These are phyloP conservation scores for Aureobasidium sp. DNA, from an alignment of 2,329 filamentous ascomycete species.

Conservation along the genomic window DNA sequence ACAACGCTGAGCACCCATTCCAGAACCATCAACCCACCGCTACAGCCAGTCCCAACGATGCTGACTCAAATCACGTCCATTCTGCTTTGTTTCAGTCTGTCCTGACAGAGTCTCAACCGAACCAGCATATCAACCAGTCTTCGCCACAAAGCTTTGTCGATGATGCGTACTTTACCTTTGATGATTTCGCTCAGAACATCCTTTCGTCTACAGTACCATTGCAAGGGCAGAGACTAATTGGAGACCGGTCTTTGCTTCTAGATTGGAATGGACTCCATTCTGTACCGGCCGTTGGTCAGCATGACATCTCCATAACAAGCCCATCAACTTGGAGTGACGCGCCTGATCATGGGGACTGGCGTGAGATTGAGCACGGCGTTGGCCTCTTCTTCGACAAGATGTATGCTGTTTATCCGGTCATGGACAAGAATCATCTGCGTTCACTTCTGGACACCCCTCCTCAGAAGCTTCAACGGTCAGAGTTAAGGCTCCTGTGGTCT, in stretches of 20 bases:
- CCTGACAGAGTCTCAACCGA: not conserved
- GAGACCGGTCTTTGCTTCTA: not conserved
- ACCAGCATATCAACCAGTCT: not conserved
- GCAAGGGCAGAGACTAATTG: not conserved
- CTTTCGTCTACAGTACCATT: not conserved
- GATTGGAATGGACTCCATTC: not conserved
- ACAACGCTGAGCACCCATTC: not conserved
- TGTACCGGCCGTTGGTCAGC: not conserved
- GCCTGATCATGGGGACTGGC: not conserved
- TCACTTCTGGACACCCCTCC: not conserved
- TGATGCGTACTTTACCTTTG: slow-evolving; percentile 18
- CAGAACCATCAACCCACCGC: not conserved
- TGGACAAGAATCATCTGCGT: slow-evolving; percentile 8
- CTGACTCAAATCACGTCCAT: not conserved
- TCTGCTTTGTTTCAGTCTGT: not conserved
- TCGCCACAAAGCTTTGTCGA: not conserved
- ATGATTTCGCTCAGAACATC: slow-evolving; percentile 19
- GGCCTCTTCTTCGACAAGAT: slow-evolving; percentile 19
- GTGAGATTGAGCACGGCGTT: slow-evolving; percentile 1
- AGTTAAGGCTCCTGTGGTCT: slow-evolving; percentile 16
- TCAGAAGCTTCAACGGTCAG: not conserved
- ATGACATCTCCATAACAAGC: not conserved
- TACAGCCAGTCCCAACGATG: not conserved
- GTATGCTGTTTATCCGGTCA: slow-evolving; percentile 18
- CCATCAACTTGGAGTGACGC: no score